Conservation (phyloP, 768 basidiomycete genomes). For the Mycena galopus region DNA sequence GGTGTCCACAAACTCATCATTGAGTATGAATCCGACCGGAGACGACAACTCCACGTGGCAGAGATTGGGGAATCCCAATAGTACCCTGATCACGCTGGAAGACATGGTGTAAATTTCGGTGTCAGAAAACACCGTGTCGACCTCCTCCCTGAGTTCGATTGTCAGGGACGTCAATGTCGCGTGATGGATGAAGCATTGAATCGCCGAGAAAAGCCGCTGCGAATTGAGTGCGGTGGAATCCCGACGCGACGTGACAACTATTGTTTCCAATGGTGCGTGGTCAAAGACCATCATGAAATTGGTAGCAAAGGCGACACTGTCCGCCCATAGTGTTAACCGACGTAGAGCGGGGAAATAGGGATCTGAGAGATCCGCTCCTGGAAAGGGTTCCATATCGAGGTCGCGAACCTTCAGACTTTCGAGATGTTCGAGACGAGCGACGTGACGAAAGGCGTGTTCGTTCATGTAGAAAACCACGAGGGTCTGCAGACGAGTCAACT, state of each 20-base stretch:
- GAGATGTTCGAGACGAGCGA: slow-evolving; percentile 3
- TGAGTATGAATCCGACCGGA: slow-evolving; percentile 9
- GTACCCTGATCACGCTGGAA: background rate
- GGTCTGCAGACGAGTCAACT: slow-evolving; percentile 2
- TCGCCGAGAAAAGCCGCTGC: slow-evolving; percentile 4
- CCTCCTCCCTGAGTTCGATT: background rate
- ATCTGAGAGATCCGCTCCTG: background rate
- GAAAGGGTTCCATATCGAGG: slow-evolving; percentile 11
- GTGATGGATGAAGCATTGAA: background rate
- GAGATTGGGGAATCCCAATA: slow-evolving; percentile 12
- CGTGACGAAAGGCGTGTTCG: background rate
- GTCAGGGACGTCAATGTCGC: slow-evolving; percentile 8
- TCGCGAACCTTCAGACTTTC: slow-evolving; percentile 3
- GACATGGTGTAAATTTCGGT: slow-evolving; percentile 6
- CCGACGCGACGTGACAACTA: background rate
- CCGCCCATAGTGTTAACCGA: background rate
- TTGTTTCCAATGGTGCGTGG: background rate
- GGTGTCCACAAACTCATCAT: slow-evolving; percentile 11
- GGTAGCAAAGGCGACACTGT: slow-evolving; percentile 1
- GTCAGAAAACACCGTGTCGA: slow-evolving; percentile 5
- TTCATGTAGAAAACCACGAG: slow-evolving; percentile 5
- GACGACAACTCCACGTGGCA: slow-evolving; percentile 1
- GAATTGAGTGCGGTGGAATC: slow-evolving; percentile 3
- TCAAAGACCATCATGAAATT: slow-evolving; percentile 4
- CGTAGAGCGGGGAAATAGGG: slow-evolving; percentile 14